These are phyloP conservation scores for Anthoceros angustus DNA, from an alignment of 225 moss, liverwort and hornwort species.

Conservation along the genomic window DNA sequence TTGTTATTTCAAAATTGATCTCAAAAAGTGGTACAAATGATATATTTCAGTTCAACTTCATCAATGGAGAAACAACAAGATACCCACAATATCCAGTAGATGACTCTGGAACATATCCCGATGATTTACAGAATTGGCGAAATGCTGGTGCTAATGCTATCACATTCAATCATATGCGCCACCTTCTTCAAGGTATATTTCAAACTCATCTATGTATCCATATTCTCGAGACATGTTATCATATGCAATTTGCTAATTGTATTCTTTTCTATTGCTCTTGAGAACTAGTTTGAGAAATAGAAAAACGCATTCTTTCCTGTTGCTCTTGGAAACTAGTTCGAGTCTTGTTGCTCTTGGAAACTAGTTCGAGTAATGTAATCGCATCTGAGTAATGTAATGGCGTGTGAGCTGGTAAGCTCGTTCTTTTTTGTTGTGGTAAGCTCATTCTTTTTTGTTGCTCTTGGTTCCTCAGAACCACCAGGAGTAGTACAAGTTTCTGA, in stretches of 20 bases:
- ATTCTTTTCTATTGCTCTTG: no score
- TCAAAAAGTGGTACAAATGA: neutral
- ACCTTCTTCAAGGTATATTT: neutral
- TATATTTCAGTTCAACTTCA: neutral
- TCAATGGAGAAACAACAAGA: neutral
- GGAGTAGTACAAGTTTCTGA: slow-evolving; percentile 20
- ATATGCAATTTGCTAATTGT: no score
- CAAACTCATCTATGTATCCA: no score
- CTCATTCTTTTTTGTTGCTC: neutral
- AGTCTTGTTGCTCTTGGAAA: neutral
- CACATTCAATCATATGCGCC: neutral
- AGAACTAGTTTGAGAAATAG: no score
- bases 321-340: no score
- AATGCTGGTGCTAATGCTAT: neutral
- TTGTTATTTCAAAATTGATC: no score
- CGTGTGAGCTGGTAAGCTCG: neutral
- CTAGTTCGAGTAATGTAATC: neutral
- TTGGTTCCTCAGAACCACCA: neutral
- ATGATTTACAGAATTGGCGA: neutral
- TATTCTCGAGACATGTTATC: no score
- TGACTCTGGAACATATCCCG: neutral
- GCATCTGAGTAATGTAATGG: neutral
- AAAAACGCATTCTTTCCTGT: no score
- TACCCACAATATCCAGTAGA: slow-evolving; percentile 1
- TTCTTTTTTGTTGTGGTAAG: neutral